Conservation (phyloP, 371 early-diverging fungal genomes). For the Batkoa obscura region DNA sequence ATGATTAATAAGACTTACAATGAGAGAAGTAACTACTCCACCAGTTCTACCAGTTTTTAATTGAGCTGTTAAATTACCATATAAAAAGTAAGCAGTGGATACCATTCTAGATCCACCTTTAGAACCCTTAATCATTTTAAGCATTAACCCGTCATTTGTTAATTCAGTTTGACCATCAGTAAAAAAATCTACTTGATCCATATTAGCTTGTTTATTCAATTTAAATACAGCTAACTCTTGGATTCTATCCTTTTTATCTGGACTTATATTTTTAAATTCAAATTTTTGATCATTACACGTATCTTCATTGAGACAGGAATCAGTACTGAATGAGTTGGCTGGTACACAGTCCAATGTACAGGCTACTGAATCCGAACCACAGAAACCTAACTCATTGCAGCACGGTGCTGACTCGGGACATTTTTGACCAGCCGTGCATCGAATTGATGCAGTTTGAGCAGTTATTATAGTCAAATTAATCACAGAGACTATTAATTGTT, state of each 20-base stretch:
- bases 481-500: too few species aligned
- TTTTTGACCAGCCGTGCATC: background rate
- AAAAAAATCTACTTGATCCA: background rate
- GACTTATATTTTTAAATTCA: background rate
- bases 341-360: background rate
- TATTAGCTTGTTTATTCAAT: background rate
- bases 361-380: background rate
- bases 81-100: background rate
- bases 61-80: constrained; percentile 25
- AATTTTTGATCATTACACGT: background rate
- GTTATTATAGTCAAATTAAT: too few species aligned
- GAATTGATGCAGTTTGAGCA: background rate
- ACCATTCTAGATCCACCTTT: background rate
- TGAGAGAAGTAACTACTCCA: constrained; percentile 46
- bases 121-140: background rate
- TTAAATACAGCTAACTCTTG: background rate
- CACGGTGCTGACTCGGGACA: background rate
- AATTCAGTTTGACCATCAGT: background rate
- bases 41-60: constrained; percentile 24
- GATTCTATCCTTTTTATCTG: background rate
- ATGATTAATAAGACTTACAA: constrained; percentile 21
- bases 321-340: background rate
- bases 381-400: background rate
- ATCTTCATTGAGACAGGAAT: background rate
- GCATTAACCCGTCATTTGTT: background rate